Evolutionary conservation across 352 stramenopile genomes (phyloP).

Genomic region (Halophytophthora batemanensis): DNA sequence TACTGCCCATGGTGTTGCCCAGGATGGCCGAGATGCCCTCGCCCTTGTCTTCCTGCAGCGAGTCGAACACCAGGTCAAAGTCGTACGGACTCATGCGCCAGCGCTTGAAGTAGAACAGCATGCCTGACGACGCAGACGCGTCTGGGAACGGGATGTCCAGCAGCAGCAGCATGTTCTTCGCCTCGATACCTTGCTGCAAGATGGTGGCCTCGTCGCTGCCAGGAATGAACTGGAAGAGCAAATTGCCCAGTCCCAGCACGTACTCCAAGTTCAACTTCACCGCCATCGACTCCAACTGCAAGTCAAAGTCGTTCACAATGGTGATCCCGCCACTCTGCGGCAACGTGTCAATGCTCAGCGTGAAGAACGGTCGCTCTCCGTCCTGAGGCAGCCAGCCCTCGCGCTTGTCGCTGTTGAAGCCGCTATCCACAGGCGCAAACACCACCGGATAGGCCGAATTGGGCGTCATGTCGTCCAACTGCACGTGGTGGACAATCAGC

Average conservation of each 20-base stretch:
- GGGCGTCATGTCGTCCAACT: slow-evolving; percentile 85
- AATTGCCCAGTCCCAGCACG: slow-evolving; percentile 58
- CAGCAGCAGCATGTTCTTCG: slow-evolving; percentile 55
- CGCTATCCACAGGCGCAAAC: slow-evolving; percentile 74
- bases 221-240: slow-evolving; percentile 75
- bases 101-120: slow-evolving; percentile 83
- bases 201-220: slow-evolving; percentile 63
- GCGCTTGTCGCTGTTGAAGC: slow-evolving; percentile 85
- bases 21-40: slow-evolving; percentile 81
- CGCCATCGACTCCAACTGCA: slow-evolving; percentile 62
- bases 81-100: slow-evolving; percentile 70
- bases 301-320: slow-evolving; percentile 78
- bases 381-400: slow-evolving; percentile 81
- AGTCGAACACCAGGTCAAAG: slow-evolving; percentile 85
- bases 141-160: slow-evolving; percentile 54
- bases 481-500: slow-evolving; percentile 77
- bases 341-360: slow-evolving; percentile 57
- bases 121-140: slow-evolving; percentile 37
- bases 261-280: slow-evolving; percentile 86
- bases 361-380: slow-evolving; percentile 73
- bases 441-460: slow-evolving; percentile 72
- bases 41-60: slow-evolving; percentile 67
- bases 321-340: slow-evolving; percentile 55
- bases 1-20: slow-evolving; percentile 78
- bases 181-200: slow-evolving; percentile 55